Percentiles rank a stretch among this genome's conserved stretches.
phyloP scores from a whole-genome alignment of 108 stramenopile genomes.

The Conticribra weissflogii region DNA sequence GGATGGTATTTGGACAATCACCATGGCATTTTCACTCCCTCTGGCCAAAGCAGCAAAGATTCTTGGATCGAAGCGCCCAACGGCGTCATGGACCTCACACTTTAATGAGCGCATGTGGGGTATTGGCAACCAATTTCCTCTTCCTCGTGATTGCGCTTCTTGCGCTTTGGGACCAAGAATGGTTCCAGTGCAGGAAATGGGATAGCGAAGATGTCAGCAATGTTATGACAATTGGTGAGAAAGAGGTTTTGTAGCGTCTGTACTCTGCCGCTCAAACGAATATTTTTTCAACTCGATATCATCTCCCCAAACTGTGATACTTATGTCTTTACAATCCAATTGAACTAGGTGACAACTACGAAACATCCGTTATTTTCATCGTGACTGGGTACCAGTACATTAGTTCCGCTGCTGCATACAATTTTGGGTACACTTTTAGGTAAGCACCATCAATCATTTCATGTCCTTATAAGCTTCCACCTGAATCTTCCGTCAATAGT shows the following conservation, averaged over 20 bases:
- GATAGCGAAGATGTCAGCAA: slow-evolving; percentile 50
- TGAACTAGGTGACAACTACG: slow-evolving; percentile 31
- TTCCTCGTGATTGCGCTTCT: slow-evolving; percentile 53
- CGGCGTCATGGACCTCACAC: slow-evolving; percentile 67
- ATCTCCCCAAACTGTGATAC: too few relatives aligned
- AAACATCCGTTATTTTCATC: slow-evolving; percentile 57
- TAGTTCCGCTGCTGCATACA: slow-evolving; percentile 58
- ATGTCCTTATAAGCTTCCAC: too few relatives aligned
- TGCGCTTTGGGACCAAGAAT: slow-evolving; percentile 55
- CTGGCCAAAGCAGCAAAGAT: slow-evolving; percentile 50
- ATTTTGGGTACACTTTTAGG: slow-evolving; percentile 64
- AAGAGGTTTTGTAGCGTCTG: too few relatives aligned
- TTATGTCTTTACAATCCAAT: too few relatives aligned
- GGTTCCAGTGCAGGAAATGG: slow-evolving; percentile 74
- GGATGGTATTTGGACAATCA: slow-evolving; percentile 66
- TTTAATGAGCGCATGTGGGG: slow-evolving; percentile 48
- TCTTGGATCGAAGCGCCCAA: slow-evolving; percentile 60
- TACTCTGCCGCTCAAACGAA: too few relatives aligned
- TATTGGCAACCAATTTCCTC: slow-evolving; percentile 58
- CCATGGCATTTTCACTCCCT: slow-evolving; percentile 66
- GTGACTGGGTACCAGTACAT: slow-evolving; percentile 66
- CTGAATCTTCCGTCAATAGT: too few relatives aligned
- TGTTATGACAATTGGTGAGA: slow-evolving; percentile 54
- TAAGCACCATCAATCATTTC: too few relatives aligned
- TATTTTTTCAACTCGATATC: too few relatives aligned